Percentiles rank a stretch among this genome's conserved stretches.
Conservation (phyloP, 495 filamentous ascomycete genomes). For the Annulohypoxylon maeteangense region DNA sequence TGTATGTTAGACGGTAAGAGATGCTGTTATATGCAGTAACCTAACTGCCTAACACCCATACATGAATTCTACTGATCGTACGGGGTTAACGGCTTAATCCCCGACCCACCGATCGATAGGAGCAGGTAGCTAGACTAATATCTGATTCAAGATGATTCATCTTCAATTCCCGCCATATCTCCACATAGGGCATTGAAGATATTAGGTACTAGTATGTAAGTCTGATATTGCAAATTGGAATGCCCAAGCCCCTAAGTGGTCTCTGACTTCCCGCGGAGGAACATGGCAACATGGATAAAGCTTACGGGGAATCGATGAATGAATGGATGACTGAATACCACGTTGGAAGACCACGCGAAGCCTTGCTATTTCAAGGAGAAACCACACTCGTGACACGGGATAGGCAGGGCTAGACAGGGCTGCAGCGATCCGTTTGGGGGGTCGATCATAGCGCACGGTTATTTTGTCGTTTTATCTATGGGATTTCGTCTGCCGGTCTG, state of each 20-base stretch:
- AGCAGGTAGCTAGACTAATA: neutral
- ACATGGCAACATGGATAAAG: constrained; percentile 10
- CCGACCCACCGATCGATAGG: constrained; percentile 15
- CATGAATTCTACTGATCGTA: neutral
- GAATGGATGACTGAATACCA: constrained; percentile 1
- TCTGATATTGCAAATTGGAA: neutral
- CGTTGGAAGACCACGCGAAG: constrained; percentile 24
- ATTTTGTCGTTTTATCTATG: neutral
- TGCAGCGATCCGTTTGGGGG: constrained; percentile 30
- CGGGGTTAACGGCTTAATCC: constrained; percentile 21
- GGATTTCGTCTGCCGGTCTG: neutral
- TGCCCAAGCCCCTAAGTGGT: neutral
- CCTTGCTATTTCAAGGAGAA: constrained; percentile 20
- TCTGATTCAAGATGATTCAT: neutral
- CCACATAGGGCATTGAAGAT: neutral
- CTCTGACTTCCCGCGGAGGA: constrained; percentile 4
- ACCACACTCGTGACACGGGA: constrained; percentile 20
- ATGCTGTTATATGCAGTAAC: constrained; percentile 16
- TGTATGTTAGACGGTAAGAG: constrained; percentile 8
- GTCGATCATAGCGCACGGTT: constrained; percentile 28
- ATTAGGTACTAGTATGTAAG: neutral
- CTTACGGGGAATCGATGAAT: neutral
- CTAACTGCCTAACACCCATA: neutral
- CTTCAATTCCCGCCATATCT: constrained; percentile 2
- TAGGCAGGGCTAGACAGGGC: constrained; percentile 38